Base-by-base conservation (phyloP, 2,329 filamentous ascomycete genomes). In the Scedosporium minutisporum region DNA sequence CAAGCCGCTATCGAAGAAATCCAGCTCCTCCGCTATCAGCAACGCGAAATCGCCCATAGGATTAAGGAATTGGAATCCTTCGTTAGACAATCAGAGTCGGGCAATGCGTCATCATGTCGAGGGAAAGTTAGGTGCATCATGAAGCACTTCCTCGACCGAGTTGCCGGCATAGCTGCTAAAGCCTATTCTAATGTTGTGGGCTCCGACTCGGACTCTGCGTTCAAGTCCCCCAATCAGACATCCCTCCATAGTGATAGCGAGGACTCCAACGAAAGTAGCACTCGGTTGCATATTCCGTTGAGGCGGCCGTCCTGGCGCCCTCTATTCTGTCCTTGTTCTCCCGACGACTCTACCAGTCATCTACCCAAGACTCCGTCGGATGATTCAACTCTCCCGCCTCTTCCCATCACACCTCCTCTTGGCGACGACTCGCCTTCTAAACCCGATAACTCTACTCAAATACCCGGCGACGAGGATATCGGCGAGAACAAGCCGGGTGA, bases 1-100 rank as follows among this genome's bases (percentile, higher is more conserved):
- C 73, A 78, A 23, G 69, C 73, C 10, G 74, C 81, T 62, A 66
- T 82, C n/a, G 72, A 72, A 14, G 77, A 81, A 57, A 70, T 82
- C 51, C 73, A 77, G 53, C 71, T 72, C 55, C 73, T 82, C 65
- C 74, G 73, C 65, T 68, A 71, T 58, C 76, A 79, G 65, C 69
- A 78, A 16, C 66, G 69, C 29, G 60, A 61, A 51, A 61, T 61
- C 48, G 48, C 27, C 12, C 27, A 61, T 10, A 42, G 60, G 33
- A 61, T 61, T 48, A 61, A 61, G 33, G 73, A 77, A 60, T 71
- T 82, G 48, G 70, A 77, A 65, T 70, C 73, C 59, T 71, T 76
- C 14, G 78, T 82, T 65, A 68, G 68, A 48, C 68, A 73, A 63
- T 79, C 79, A 66, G 75, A 80, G 66, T 69, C 70, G 4, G 71